Evolutionary conservation across 2,329 filamentous ascomycete genomes (phyloP), one percentile per base, ranked within the genome.

Genomic region (Basipetospora sp.): DNA sequence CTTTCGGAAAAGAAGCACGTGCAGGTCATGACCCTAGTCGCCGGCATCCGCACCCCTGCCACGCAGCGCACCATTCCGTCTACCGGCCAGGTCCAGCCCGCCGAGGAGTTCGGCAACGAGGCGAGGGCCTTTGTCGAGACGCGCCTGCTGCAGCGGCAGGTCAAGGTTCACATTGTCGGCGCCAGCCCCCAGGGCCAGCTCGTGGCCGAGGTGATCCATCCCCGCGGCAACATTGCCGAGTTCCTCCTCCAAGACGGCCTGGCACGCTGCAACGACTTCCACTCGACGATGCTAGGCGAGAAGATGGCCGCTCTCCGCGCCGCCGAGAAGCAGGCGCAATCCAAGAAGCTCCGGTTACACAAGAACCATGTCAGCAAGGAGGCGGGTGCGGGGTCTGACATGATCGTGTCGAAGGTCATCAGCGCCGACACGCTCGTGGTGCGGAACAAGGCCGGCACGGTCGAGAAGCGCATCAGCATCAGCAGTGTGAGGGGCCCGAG

Each of bases 401-500:
- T 83, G 52, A 75, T 75, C 32, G 88, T 96, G 25, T 79, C 74
- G 51, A 84, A 88, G 58, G 70, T 98, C 34, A 69, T 93, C 52
- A 83, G 82, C 44, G 86, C 86, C 16, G 90, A 98, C 56, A 92
- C 86, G 1, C 71, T 98, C 36, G 79, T 85, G 49, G 69, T 96
- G 38, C 79, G 85, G 44, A 85, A 77, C 58, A 93, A 93, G 68
- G 65, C 76, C 32, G 87, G 87, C 6, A 69, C 64, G 11, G 67
- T 64, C 4, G 90, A 98, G 63, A 92, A 86, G 69, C 78, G 86
- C 50, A 77, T 96, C 56, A 92, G 79, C 56, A 67, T 98, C 42
- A 94, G 85, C 66, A 96, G 88, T 55, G 74, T 96, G 42, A 79
- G 90, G 44, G 88, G 90, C 41, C 90, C 90, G n/a, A 87, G 93